Evolutionary conservation across 805 yeast genomes (phyloP).

Genomic region (Starmera caribaea): DNA sequence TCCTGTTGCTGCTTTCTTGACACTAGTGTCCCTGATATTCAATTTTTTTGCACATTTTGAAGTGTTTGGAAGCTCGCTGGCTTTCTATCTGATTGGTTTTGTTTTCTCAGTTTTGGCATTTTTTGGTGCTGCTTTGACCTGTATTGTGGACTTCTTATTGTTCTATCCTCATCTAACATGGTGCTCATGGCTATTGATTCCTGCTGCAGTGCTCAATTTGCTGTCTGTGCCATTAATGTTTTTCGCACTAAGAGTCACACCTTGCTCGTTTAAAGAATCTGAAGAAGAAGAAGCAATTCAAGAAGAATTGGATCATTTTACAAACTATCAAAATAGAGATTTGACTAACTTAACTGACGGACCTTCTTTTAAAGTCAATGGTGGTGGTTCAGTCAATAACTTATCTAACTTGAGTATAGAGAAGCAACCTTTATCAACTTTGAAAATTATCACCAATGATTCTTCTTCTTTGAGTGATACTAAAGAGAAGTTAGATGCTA

Average conservation of each 20-base stretch:
- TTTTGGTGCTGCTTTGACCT: constrained; percentile 41
- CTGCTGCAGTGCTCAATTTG: constrained; percentile 50
- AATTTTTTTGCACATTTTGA: constrained; percentile 24
- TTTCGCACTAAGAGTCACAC: constrained; percentile 22
- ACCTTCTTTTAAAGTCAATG: constrained; percentile 8
- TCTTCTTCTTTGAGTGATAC: constrained; percentile 13
- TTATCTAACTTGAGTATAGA: constrained; percentile 5
- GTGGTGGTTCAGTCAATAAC: constrained; percentile 7
- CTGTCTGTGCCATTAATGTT: constrained; percentile 40
- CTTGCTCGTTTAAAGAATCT: constrained; percentile 4
- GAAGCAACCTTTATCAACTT: constrained; percentile 8
- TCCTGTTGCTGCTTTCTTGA: constrained; percentile 61
- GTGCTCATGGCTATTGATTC: constrained; percentile 68
- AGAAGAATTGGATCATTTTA: neutral
- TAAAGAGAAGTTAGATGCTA: constrained; percentile 13
- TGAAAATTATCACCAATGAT: constrained; percentile 16
- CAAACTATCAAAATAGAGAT: constrained; percentile 3
- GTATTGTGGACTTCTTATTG: constrained; percentile 44
- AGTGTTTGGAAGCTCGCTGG: constrained; percentile 15
- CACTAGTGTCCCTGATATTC: constrained; percentile 34
- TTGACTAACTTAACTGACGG: constrained; percentile 18
- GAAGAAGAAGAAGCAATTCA: constrained; percentile 7
- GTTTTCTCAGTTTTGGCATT: constrained; percentile 40
- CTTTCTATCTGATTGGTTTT: constrained; percentile 33
- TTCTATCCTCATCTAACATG: constrained; percentile 60